Base-by-base conservation (phyloP, 495 filamentous ascomycete genomes). In the Penicillium paxilli region DNA sequence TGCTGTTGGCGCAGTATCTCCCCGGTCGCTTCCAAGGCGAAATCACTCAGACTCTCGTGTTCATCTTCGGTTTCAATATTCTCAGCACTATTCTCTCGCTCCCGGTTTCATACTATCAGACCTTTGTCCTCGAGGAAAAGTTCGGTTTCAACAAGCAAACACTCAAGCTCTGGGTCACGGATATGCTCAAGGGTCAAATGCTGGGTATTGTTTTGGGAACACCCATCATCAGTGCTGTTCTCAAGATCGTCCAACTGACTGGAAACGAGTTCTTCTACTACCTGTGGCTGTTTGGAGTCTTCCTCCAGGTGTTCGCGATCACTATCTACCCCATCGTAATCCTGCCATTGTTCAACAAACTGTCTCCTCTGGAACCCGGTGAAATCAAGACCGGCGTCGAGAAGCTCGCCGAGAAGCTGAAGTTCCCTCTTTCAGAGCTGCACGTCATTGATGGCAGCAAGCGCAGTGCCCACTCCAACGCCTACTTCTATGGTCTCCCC, bases 71-170 rank as follows among this genome's bases (percentile, higher is more conserved):
- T 41, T 97, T 95, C 73, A 88, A 89, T 63, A 66, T 96, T 55
- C 81, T 91, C 61, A 86, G 90, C 30, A 88, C 90, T 59, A 60
- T 88, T 44, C 70, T 95, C 51, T 87, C 85, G 32, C 75, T 98
- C 44, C 95, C 95, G 14, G 82, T 88, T 50, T 87, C 80, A 47
- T 88, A 96, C 66, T 98, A 97, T 79, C 86, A 90, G 76, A 92
- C 87, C 1, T 98, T 98, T 66, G 89, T 96, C 35, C 80, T 98
- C 38, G 94, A 98, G 68, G 91, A 98, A 79, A 89, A 91, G 64
- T 98, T 92, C 68, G 95, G 94, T 21, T 98, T 98, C 82, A 98
- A 98, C 72, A 98, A 98, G 79, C 90, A 95, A 76, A 98, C 94
- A 0, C 70, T 89, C 33, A 86, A 86, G 71, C 79, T 97, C 4